Evolutionary conservation across 495 filamentous ascomycete species (phyloP), one percentile per base, ranked within the genome.

Genomic region (Penicillium canescens): DNA sequence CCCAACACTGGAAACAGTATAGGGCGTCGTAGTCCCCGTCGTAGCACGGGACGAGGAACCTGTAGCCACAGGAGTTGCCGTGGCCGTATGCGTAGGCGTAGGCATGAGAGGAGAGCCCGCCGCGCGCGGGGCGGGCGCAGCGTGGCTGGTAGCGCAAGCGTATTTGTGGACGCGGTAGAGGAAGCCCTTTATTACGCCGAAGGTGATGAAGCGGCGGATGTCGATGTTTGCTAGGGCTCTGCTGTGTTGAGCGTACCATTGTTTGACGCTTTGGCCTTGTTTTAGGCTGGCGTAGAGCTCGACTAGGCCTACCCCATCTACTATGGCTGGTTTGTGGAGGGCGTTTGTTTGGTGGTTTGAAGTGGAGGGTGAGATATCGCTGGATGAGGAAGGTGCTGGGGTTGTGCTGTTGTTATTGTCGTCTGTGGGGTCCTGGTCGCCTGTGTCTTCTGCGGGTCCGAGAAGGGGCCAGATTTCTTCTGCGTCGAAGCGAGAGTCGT

Each of bases 141-240:
- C 68, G 24, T 70, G 59, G 0, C 76, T 71, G 0, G 85, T 84
- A 10, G 83, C 82, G 7, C 91, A 81, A 4, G 90, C 88, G 63
- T 95, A 94, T 65, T 92, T 92, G 73, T 98, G 92, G 31, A 96
- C 87, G 14, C 94, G 83, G 69, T 96, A 96, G n/a, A 98, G 62
- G 56, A 96, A 87, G 4, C 92, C 92, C 69, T 98, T 96, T 61
- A 97, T 94, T 13, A 98, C 82, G 42, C 95, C 94, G 68, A 97
- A 98, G 33, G 92, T 93, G 52, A 98, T 88, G 52, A 98, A 87
- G 24, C 95, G 84, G 1, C 94, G 81, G 41, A 96, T 83, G 70
- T 98, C 94, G 55, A 98, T 82, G 59, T 84, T 80, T 11, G 78
- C 70, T 5, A 96, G 77, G 21, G 86, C 73, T 23, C 82, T 79